Evolutionary conservation across 2,329 filamentous ascomycete species (phyloP).

Genomic region (Ophiocordyceps camponoti-leonardi): DNA sequence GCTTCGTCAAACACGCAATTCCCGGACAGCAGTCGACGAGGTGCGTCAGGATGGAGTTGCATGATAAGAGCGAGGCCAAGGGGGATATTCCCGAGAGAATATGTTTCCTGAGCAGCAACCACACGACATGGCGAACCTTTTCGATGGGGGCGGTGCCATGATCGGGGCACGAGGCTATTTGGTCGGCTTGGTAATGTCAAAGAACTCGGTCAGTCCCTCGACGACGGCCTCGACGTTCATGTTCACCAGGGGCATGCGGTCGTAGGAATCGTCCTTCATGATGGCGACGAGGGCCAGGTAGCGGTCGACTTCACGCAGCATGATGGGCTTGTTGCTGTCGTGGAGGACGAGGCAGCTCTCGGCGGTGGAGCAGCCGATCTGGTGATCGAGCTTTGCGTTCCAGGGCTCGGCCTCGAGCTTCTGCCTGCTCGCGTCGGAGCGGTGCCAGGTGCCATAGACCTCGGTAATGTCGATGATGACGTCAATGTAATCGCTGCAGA

Average conservation of each 20-base stretch:
- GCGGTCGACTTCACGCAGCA: slow-evolving; percentile 52
- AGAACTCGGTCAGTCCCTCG: slow-evolving; percentile 62
- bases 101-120: slow-evolving; percentile 31
- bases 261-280: slow-evolving; percentile 71
- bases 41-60: slow-evolving; percentile 34
- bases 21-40: slow-evolving; percentile 10
- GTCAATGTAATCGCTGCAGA: slow-evolving; percentile 97
- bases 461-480: slow-evolving; percentile 95
- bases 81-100: slow-evolving; percentile 31
- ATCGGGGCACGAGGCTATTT: slow-evolving; percentile 10
- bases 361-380: slow-evolving; percentile 46
- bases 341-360: slow-evolving; percentile 53
- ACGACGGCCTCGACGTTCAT: slow-evolving; percentile 78
- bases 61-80: slow-evolving; percentile 22
- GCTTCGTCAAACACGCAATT: slow-evolving; percentile 9
- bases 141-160: slow-evolving; percentile 9
- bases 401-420: slow-evolving; percentile 42
- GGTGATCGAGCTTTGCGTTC: slow-evolving; percentile 45
- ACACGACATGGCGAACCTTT: slow-evolving; percentile 29
- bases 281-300: slow-evolving; percentile 72
- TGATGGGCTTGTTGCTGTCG: slow-evolving; percentile 45
- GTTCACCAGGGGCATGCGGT: slow-evolving; percentile 70
- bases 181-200: slow-evolving; percentile 49
- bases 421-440: slow-evolving; percentile 35
- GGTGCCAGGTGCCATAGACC: slow-evolving; percentile 66